Evolutionary conservation across 2,329 filamentous ascomycete species (phyloP).

Genomic region (Diplocarpon rosae): DNA sequence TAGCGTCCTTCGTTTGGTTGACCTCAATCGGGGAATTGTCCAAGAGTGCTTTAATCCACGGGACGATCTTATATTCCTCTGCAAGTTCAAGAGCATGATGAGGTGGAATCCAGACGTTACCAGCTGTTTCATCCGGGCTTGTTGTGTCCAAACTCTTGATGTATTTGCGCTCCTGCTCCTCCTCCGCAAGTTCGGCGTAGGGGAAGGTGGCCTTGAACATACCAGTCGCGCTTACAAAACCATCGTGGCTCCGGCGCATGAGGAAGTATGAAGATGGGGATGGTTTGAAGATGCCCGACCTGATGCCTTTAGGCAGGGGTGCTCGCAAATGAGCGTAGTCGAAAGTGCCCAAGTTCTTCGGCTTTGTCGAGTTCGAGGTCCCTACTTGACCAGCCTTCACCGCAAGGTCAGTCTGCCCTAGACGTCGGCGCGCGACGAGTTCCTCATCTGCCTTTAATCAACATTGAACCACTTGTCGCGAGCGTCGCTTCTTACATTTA

Average conservation of each 20-base stretch:
- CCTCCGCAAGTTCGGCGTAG: constrained; percentile 60
- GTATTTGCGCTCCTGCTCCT: constrained; percentile 67
- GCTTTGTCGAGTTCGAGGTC: constrained; percentile 59
- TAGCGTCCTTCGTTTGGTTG: constrained; percentile 29
- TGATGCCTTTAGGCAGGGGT: constrained; percentile 81
- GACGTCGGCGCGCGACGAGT: constrained; percentile 63
- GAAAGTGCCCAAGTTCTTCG: constrained; percentile 68
- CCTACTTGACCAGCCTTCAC: constrained; percentile 69
- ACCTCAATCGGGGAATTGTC: constrained; percentile 69
- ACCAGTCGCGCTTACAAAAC: constrained; percentile 74
- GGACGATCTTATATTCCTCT: constrained; percentile 72
- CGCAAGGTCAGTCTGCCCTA: constrained; percentile 85
- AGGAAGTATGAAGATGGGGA: constrained; percentile 86
- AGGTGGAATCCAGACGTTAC: constrained; percentile 92
- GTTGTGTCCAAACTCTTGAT: constrained; percentile 75
- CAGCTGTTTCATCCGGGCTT: constrained; percentile 84
- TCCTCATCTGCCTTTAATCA: constrained; percentile 22
- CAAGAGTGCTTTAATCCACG: constrained; percentile 87
- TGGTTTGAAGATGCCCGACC: constrained; percentile 85
- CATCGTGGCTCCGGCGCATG: constrained; percentile 82
- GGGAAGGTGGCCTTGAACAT: constrained; percentile 91
- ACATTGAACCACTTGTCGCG: constrained; percentile 10
- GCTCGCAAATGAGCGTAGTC: constrained; percentile 95
- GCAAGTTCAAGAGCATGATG: constrained; percentile 70
- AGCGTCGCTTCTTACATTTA: constrained; percentile 40